These are phyloP conservation scores for Verticillium albo-atrum DNA, from an alignment of 2,329 filamentous ascomycete genomes.

Conservation along the genomic window DNA sequence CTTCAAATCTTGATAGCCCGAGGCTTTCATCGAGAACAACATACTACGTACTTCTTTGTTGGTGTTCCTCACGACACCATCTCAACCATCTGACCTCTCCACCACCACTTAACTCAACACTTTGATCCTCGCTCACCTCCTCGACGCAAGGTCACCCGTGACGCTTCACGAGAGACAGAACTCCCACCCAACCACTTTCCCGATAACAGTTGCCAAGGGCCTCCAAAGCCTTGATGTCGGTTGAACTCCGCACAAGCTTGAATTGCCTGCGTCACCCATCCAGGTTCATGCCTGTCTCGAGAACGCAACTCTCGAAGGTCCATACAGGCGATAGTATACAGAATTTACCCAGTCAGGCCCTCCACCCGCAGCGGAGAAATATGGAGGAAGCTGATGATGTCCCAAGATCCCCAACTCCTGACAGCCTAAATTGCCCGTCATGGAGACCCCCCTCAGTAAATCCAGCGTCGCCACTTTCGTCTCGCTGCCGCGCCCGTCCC, in stretches of 20 bases:
- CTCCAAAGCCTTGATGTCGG: constrained; percentile 48
- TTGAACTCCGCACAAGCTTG: constrained; percentile 52
- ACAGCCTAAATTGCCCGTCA: constrained; percentile 17
- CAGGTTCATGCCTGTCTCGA: constrained; percentile 54
- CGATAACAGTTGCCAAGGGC: not conserved
- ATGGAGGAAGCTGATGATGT: not conserved
- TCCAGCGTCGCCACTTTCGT: constrained; percentile 8
- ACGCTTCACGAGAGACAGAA: not conserved
- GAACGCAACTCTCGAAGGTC: constrained; percentile 48
- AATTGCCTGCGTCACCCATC: constrained; percentile 52
- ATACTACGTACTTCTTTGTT: not conserved
- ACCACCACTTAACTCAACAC: not conserved
- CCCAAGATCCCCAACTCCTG: not conserved
- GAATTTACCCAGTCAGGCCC: constrained; percentile 39
- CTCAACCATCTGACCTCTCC: not conserved
- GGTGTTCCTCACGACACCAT: not conserved
- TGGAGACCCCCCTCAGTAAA: constrained; percentile 21
- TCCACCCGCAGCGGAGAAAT: not conserved
- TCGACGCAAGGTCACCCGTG: constrained; percentile 1
- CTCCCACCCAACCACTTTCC: constrained; percentile 4
- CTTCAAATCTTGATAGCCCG: not conserved
- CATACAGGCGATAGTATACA: constrained; percentile 55
- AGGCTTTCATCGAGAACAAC: not conserved
- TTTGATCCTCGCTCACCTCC: not conserved
- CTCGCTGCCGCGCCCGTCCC: constrained; percentile 30